Percentiles rank a stretch among this genome's conserved stretches.
phyloP scores from a whole-genome alignment of 305 asterid genomes.

The Fraxinus dipetala region DNA sequence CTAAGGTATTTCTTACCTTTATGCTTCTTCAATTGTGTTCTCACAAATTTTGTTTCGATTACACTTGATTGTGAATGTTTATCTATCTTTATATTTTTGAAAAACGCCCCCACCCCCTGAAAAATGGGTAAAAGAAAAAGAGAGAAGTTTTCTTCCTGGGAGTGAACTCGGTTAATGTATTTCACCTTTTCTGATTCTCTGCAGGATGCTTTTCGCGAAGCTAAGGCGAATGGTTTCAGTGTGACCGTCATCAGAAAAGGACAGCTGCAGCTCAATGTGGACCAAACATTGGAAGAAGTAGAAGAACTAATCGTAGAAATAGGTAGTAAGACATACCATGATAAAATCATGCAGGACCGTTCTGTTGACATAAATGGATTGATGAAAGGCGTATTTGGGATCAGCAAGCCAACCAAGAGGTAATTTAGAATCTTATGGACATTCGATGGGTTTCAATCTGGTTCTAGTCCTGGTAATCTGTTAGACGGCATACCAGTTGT shows the following conservation, averaged over 20 bases:
- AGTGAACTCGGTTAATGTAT: neutral
- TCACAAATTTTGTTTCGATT: slow-evolving; percentile 12
- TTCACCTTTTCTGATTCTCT: slow-evolving; percentile 11
- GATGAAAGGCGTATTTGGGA: slow-evolving; percentile 88
- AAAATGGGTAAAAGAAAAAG: neutral
- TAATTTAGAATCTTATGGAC: slow-evolving; percentile 19
- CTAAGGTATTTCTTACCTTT: slow-evolving; percentile 61
- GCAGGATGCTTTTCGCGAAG: slow-evolving; percentile 89
- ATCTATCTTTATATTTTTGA: neutral
- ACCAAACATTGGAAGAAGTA: slow-evolving; percentile 82
- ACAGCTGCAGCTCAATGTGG: slow-evolving; percentile 71
- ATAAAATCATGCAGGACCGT: slow-evolving; percentile 62
- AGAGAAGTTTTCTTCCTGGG: neutral
- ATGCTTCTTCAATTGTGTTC: slow-evolving; percentile 13
- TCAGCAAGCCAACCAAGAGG: slow-evolving; percentile 60
- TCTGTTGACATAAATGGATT: slow-evolving; percentile 56
- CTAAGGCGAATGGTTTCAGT: slow-evolving; percentile 80
- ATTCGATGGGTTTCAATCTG: neutral
- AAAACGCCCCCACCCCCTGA: neutral
- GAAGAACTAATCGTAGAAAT: slow-evolving; percentile 73
- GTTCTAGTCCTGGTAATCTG: neutral
- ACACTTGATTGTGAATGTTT: neutral
- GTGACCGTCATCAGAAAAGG: slow-evolving; percentile 87
- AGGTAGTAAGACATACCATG: slow-evolving; percentile 86
- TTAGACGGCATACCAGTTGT: neutral